These are phyloP conservation scores for Aaosphaeria arxii DNA, from an alignment of 2,329 filamentous ascomycete genomes.

Conservation along the genomic window DNA sequence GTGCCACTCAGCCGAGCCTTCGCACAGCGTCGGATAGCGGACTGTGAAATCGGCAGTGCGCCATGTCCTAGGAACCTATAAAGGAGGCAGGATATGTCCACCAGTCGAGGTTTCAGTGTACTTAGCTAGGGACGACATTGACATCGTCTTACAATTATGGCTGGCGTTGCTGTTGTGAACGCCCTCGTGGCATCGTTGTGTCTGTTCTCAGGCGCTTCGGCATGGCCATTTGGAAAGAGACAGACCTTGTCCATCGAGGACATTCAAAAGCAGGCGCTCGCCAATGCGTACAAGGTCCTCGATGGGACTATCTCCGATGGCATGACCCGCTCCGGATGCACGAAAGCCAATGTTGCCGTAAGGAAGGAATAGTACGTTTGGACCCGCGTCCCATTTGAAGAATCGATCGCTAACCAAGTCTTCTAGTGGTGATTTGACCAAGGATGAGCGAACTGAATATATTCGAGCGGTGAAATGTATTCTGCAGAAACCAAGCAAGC, in stretches of 20 bases:
- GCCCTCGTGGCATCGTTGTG: conserved; percentile 20
- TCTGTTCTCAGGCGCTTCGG: conserved; percentile 14
- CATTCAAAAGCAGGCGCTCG: conserved; percentile 23
- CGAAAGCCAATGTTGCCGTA: conserved; percentile 37
- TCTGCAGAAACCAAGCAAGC: conserved; percentile 21
- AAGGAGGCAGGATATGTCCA: conserved; percentile 5
- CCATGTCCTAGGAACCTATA: conserved; percentile 7
- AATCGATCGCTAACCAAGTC: not conserved
- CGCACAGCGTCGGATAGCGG: not conserved
- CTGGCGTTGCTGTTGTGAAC: conserved; percentile 14
- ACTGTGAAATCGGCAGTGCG: not conserved
- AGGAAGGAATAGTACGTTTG: conserved; percentile 44
- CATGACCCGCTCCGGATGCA: conserved; percentile 27
- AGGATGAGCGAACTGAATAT: conserved; percentile 30
- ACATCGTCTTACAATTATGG: conserved; percentile 13
- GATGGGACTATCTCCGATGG: conserved; percentile 27
- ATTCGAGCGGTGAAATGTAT: conserved; percentile 33
- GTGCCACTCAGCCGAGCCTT: conserved; percentile 3
- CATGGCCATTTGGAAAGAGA: conserved; percentile 17
- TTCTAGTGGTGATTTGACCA: conserved; percentile 22
- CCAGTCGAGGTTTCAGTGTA: not conserved
- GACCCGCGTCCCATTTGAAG: not conserved
- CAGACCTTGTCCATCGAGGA: conserved; percentile 20
- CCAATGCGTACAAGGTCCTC: conserved; percentile 25
- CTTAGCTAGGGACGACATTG: not conserved